These are phyloP conservation scores for Arthrinium phaeospermum DNA, from an alignment of 2,329 filamentous ascomycete genomes.

Conservation along the genomic window DNA sequence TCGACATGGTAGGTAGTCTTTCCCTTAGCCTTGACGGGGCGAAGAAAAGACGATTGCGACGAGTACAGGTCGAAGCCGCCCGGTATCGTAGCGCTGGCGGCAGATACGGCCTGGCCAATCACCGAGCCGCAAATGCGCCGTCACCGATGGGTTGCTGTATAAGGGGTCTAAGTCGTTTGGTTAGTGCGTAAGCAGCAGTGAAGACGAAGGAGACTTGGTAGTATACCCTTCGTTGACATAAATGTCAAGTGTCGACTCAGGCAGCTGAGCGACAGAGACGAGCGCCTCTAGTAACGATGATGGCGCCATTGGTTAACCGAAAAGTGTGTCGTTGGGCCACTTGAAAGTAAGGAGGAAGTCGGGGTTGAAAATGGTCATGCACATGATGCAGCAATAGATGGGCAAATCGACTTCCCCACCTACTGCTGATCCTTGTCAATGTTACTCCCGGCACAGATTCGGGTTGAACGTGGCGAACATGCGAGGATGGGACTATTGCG, in stretches of 20 bases:
- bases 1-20: conserved; percentile 21
- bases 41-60: conserved; percentile 28
- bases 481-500: too few species aligned
- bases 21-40: conserved; percentile 17
- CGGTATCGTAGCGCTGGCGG: conserved; percentile 25
- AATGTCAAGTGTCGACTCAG: neutral
- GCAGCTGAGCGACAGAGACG: neutral
- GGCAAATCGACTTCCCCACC: too few species aligned
- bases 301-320: neutral
- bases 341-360: too few species aligned
- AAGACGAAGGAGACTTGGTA: neutral
- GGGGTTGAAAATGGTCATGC: too few species aligned
- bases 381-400: too few species aligned
- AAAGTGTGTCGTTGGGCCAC: too few species aligned
- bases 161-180: neutral
- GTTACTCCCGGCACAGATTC: too few species aligned
- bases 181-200: neutral
- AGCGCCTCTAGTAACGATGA: conserved; percentile 7
- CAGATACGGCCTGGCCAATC: conserved; percentile 26
- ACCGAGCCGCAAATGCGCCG: conserved; percentile 15
- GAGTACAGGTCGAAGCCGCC: conserved; percentile 23
- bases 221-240: conserved; percentile 13
- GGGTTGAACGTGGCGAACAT: too few species aligned
- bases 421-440: too few species aligned
- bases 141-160: conserved; percentile 17